These are phyloP conservation scores for Gomphus bonarii DNA, from an alignment of 1,284 basidiomycete species.

Conservation along the genomic window DNA sequence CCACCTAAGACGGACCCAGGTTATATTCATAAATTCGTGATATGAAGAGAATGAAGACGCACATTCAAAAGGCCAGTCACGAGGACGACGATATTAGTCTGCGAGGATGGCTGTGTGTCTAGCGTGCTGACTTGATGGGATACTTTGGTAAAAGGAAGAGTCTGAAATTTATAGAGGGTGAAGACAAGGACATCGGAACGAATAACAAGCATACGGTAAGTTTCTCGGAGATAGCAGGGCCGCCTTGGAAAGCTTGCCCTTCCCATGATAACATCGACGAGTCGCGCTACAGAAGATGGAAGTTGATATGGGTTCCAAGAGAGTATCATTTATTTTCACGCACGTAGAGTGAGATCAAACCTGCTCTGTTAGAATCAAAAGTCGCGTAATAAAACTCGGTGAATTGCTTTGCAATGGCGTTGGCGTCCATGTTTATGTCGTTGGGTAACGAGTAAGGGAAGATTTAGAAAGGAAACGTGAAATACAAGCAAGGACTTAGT, in stretches of 20 bases:
- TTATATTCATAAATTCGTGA: slow-evolving; percentile 12
- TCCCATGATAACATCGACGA: slow-evolving; percentile 90
- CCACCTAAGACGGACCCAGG: slow-evolving; percentile 42
- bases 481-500: background rate
- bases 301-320: slow-evolving; percentile 16
- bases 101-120: slow-evolving; percentile 83
- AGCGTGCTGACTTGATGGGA: slow-evolving; percentile 76
- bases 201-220: slow-evolving; percentile 41
- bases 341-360: slow-evolving; percentile 63
- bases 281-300: slow-evolving; percentile 46
- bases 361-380: slow-evolving; percentile 53
- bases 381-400: slow-evolving; percentile 65
- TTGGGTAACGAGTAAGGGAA: slow-evolving; percentile 15
- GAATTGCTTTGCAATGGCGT: slow-evolving; percentile 55
- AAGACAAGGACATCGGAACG: background rate
- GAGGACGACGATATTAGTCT: slow-evolving; percentile 69
- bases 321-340: slow-evolving; percentile 24
- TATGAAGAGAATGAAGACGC: slow-evolving; percentile 19
- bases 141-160: slow-evolving; percentile 75
- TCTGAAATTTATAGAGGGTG: slow-evolving; percentile 31
- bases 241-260: slow-evolving; percentile 53
- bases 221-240: slow-evolving; percentile 63
- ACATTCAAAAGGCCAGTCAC: slow-evolving; percentile 83
- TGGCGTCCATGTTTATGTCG: slow-evolving; percentile 59
- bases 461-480: slow-evolving; percentile 16